Evolutionary conservation across 2,329 filamentous ascomycete genomes (phyloP).

Genomic region (Herpotrichia juniperi): DNA sequence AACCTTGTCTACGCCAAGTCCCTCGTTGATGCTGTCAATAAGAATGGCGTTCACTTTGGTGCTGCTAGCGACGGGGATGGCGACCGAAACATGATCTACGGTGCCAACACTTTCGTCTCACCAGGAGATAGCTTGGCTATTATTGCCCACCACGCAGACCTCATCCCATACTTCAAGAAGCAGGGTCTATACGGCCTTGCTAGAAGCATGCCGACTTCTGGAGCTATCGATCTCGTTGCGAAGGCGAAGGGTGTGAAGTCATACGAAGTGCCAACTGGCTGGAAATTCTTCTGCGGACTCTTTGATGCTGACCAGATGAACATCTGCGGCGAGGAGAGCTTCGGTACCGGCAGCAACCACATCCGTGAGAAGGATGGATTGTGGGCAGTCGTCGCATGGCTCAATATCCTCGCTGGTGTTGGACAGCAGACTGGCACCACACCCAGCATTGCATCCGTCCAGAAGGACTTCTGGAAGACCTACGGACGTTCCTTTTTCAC

Average conservation of each 20-base stretch:
- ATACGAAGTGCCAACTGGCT: slow-evolving; percentile 98
- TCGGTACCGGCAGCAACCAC: slow-evolving; percentile 97
- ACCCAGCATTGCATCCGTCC: slow-evolving; percentile 93
- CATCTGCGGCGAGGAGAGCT: slow-evolving; percentile 98
- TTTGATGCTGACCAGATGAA: slow-evolving; percentile 99
- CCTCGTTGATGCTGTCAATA: slow-evolving; percentile 91
- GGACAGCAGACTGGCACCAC: slow-evolving; percentile 81
- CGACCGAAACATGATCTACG: slow-evolving; percentile 99
- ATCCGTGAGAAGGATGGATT: slow-evolving; percentile 99
- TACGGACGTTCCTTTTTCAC: slow-evolving; percentile 99
- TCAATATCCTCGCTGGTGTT: slow-evolving; percentile 97
- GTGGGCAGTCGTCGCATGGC: slow-evolving; percentile 96
- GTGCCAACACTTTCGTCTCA: slow-evolving; percentile 93
- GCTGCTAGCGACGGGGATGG: slow-evolving; percentile 96
- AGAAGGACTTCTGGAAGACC: slow-evolving; percentile 94
- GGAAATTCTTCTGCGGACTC: slow-evolving; percentile 98
- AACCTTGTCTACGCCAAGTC: slow-evolving; percentile 97
- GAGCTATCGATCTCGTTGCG: slow-evolving; percentile 92
- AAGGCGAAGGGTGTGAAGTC: slow-evolving; percentile 89
- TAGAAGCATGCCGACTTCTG: slow-evolving; percentile 96
- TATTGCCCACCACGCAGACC: slow-evolving; percentile 93
- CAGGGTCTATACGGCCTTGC: slow-evolving; percentile 95
- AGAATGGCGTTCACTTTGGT: slow-evolving; percentile 90
- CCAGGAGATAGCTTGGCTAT: slow-evolving; percentile 97
- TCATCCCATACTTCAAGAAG: slow-evolving; percentile 98